Evolutionary conservation across 495 filamentous ascomycete genomes (phyloP), one percentile per base, ranked within the genome.

Genomic region (Astrocystis sublimbata): DNA sequence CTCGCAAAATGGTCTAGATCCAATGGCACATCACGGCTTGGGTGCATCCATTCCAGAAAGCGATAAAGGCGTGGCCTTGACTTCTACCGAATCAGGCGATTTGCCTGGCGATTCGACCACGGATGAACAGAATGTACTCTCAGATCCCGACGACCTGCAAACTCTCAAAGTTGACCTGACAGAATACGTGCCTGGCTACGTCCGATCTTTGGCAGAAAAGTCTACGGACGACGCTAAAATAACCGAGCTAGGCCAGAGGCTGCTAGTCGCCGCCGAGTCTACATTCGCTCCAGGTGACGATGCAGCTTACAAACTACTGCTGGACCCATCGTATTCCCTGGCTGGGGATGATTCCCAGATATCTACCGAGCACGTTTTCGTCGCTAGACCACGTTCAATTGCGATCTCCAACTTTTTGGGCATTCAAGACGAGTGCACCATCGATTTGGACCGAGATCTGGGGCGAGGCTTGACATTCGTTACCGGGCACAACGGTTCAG

Each of bases 341-440:
- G 12, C 67, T 43, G 57, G 26, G 36, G 49, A 8, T 19, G 60
- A 61, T 43, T 19, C 45, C 19, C 35, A 33, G 41, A 21, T 9
- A 23, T 43, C 35, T 43, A 64, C 67, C 12, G 55, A 52, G 41
- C 41, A 60, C 1, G 60, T 71, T 23, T 75, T 75, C 51, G 54
- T 65, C 9, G 71, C 69, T 23, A 67, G 63, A 30, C 69, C 72
- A 6, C 58, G 63, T 36, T 58, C 55, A n/a, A 63, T 75, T 28
- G 68, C 64, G 33, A 74, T 75, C 21, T 65, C 63, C 42, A 75
- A 75, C 47, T 75, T 75, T 43, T 68, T 75, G 19, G 70, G 71
- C 40, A 55, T 75, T 40, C 71, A 72, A 51, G 65, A 65, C 17
- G 68, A 68, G 24, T 64, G 70, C 43, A 52, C 41, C n/a, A 63